These are phyloP conservation scores for Ogataea siamensis DNA, from an alignment of 805 yeast species.

Conservation along the genomic window DNA sequence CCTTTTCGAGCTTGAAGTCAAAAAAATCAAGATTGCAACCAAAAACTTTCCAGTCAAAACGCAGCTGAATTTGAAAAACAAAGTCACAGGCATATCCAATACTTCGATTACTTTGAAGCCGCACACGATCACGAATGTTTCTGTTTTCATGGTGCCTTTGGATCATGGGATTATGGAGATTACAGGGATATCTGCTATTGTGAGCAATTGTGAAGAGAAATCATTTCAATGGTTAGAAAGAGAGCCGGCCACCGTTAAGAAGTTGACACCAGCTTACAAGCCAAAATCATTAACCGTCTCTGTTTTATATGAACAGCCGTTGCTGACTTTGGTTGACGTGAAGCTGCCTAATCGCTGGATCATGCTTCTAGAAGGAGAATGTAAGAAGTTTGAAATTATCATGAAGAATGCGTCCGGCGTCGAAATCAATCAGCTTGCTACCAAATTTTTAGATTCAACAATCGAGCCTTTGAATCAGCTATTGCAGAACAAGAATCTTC, in stretches of 20 bases:
- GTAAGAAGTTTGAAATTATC: constrained; percentile 44
- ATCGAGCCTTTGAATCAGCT: constrained; percentile 60
- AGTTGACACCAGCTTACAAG: constrained; percentile 1
- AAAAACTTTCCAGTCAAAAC: constrained; percentile 31
- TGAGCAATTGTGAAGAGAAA: constrained; percentile 49
- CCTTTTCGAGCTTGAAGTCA: constrained; percentile 65
- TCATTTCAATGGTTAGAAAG: constrained; percentile 32
- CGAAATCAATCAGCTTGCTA: constrained; percentile 53
- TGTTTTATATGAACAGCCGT: constrained; percentile 53
- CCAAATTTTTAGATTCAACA: constrained; percentile 71
- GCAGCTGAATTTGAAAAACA: constrained; percentile 20
- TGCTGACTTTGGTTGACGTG: constrained; percentile 48
- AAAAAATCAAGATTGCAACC: constrained; percentile 41
- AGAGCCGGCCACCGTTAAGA: constrained; percentile 10
- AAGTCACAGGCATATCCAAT: constrained; percentile 15
- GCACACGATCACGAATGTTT: constrained; percentile 36
- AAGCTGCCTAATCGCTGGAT: constrained; percentile 63
- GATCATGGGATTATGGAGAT: constrained; percentile 48
- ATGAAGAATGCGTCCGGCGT: constrained; percentile 60
- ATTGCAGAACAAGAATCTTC: constrained; percentile 42
- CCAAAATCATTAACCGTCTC: constrained; percentile 29
- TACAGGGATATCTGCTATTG: constrained; percentile 47
- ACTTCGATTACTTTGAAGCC: constrained; percentile 37
- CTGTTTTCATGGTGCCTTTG: constrained; percentile 48
- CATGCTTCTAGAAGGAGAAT: constrained; percentile 80